A percentile compares a stretch with the other conserved stretches of the same genome.
Evolutionary conservation across 345 rosid genomes (phyloP).

Genomic region (Hypericum androsaemum): DNA sequence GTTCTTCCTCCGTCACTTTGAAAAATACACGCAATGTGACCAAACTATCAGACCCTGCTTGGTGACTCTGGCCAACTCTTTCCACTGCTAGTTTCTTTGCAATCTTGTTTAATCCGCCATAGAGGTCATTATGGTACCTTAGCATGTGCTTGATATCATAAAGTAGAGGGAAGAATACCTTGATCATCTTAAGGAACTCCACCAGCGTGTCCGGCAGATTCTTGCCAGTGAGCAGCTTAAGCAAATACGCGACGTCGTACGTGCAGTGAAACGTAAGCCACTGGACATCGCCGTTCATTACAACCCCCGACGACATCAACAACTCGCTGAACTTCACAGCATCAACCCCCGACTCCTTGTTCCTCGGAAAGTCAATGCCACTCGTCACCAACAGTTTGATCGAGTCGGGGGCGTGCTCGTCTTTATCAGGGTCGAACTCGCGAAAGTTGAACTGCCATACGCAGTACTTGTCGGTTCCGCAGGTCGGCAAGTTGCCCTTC

Average conservation of each 20-base stretch:
- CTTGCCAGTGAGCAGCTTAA: slow-evolving; percentile 54
- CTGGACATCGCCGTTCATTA: slow-evolving; percentile 47
- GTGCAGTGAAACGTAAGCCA: slow-evolving; percentile 76
- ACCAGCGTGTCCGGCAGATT: slow-evolving; percentile 43
- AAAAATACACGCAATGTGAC: slow-evolving; percentile 63
- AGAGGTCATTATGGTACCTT: slow-evolving; percentile 61
- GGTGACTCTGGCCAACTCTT: slow-evolving; percentile 63
- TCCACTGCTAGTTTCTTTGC: slow-evolving; percentile 59
- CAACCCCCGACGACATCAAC: slow-evolving; percentile 68
- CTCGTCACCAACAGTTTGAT: slow-evolving; percentile 50
- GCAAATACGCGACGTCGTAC: slow-evolving; percentile 65
- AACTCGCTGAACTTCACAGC: slow-evolving; percentile 44
- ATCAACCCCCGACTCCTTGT: slow-evolving; percentile 49
- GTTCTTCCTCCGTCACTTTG: slow-evolving; percentile 55
- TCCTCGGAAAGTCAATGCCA: slow-evolving; percentile 58
- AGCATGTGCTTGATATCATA: slow-evolving; percentile 68
- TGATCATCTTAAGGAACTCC: slow-evolving; percentile 43
- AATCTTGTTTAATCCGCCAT: slow-evolving; percentile 74
- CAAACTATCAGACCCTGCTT: slow-evolving; percentile 79
- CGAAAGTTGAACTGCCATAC: slow-evolving; percentile 78
- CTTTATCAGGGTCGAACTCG: slow-evolving; percentile 43
- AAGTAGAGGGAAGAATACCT: slow-evolving; percentile 43
- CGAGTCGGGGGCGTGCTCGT: slow-evolving; percentile 47
- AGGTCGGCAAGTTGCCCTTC: slow-evolving; percentile 51
- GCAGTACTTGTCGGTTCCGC: slow-evolving; percentile 47